These are phyloP conservation scores for Sporothrix variecibatus DNA, from an alignment of 2,329 filamentous ascomycete species.

Conservation along the genomic window DNA sequence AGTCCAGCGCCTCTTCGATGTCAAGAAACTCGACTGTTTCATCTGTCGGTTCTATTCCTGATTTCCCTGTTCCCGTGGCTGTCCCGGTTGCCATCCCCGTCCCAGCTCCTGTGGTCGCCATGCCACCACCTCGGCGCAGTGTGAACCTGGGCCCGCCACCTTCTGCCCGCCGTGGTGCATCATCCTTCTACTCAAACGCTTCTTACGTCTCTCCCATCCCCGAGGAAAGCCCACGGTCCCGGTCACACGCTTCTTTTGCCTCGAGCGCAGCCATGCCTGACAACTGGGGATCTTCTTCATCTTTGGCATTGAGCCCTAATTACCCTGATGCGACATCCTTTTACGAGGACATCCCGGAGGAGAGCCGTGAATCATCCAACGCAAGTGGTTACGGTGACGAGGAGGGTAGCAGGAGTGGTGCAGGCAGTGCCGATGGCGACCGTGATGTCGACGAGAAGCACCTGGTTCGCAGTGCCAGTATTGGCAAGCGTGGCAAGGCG, in stretches of 20 bases:
- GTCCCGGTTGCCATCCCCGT: constrained; percentile 31
- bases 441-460: constrained; percentile 56
- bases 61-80: constrained; percentile 54
- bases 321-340: constrained; percentile 47
- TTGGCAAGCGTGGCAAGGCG: constrained; percentile 62
- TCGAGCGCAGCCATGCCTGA: constrained; percentile 74
- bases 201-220: constrained; percentile 75
- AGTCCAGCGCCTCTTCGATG: constrained; percentile 41
- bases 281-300: constrained; percentile 58
- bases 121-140: constrained; percentile 46
- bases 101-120: constrained; percentile 31
- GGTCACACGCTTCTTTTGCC: constrained; percentile 65
- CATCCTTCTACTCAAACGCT: constrained; percentile 64
- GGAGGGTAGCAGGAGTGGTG: constrained; percentile 27
- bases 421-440: constrained; percentile 47
- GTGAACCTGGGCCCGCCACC: constrained; percentile 62
- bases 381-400: constrained; percentile 55
- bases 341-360: constrained; percentile 54
- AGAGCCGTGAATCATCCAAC: constrained; percentile 43
- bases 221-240: constrained; percentile 64
- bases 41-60: constrained; percentile 59
- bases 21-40: constrained; percentile 57
- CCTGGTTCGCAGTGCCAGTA: constrained; percentile 61
- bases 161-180: constrained; percentile 60
- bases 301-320: constrained; percentile 48